Percentiles rank a stretch among this genome's conserved stretches.
Evolutionary conservation across 495 filamentous ascomycete genomes (phyloP).

Genomic region (Xylaria grammica): DNA sequence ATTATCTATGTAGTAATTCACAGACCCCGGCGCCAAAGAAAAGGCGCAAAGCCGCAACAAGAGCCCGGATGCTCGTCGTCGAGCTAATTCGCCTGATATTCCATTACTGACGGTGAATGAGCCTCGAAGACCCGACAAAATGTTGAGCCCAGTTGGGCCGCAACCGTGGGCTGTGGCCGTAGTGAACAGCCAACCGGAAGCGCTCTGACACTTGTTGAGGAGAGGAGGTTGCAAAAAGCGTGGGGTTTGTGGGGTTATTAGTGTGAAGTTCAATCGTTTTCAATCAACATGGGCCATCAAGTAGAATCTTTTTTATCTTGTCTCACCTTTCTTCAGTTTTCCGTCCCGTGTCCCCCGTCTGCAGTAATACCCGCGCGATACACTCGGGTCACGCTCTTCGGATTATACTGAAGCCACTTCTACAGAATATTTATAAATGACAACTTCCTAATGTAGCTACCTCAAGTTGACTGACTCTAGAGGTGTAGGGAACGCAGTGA

Average conservation of each 20-base stretch:
- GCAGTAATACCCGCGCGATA: not conserved
- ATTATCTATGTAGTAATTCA: not conserved
- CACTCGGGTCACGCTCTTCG: not conserved
- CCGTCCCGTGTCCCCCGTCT: not conserved
- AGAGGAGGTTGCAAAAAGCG: constrained; percentile 25
- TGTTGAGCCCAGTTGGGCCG: constrained; percentile 23
- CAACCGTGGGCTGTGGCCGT: constrained; percentile 27
- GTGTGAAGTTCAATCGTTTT: constrained; percentile 15
- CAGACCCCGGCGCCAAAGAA: not conserved
- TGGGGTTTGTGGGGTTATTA: constrained; percentile 34
- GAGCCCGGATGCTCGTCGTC: no score
- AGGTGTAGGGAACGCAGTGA: not conserved
- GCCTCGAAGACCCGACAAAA: not conserved
- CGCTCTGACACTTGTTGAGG: constrained; percentile 34
- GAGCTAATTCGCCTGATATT: not conserved
- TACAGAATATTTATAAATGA: not conserved
- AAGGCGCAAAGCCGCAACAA: not conserved
- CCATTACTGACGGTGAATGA: no score
- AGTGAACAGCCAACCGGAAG: constrained; percentile 34
- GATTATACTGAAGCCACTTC: not conserved
- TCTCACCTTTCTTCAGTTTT: constrained; percentile 1
- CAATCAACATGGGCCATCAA: not conserved
- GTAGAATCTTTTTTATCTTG: constrained; percentile 4
- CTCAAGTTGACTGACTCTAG: not conserved
- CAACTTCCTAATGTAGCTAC: not conserved